These are phyloP conservation scores for Trichoderma pleuroti DNA, from an alignment of 2,329 filamentous ascomycete species.

Conservation along the genomic window DNA sequence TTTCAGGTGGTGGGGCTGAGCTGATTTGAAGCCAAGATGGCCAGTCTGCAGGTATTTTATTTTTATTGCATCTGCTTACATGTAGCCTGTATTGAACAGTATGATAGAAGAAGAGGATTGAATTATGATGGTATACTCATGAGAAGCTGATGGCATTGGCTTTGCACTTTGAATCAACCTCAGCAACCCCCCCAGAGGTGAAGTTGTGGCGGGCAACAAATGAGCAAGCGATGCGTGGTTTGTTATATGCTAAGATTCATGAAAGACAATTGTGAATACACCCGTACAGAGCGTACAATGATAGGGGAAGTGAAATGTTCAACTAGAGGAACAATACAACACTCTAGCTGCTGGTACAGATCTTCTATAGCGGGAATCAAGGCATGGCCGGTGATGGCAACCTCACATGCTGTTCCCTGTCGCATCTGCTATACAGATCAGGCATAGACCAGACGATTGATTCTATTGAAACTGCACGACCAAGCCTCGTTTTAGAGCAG, in stretches of 20 bases:
- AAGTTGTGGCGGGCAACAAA: not conserved
- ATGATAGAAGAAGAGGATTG: not conserved
- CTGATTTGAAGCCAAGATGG: not conserved
- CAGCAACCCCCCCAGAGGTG: not conserved
- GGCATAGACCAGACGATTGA: not conserved
- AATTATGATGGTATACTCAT: fast-evolving
- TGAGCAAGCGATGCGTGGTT: not conserved
- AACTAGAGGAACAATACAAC: not conserved
- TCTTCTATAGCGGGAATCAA: not conserved
- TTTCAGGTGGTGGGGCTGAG: not conserved
- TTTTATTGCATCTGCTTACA: not conserved
- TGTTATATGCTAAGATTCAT: not conserved
- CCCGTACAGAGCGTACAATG: not conserved
- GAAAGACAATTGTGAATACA: not conserved
- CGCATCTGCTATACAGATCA: not conserved
- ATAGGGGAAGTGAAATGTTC: not conserved
- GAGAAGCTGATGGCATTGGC: not conserved
- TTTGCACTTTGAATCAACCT: not conserved
- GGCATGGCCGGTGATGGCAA: not conserved
- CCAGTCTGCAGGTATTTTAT: not conserved
- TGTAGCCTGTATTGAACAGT: not conserved
- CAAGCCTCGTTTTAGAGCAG: not conserved
- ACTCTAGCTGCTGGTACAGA: not conserved
- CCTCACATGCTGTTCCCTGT: not conserved
- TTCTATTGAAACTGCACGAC: not conserved